phyloP scores from a whole-genome alignment of 129 eudicot genomes.

The Calendula officinalis region DNA sequence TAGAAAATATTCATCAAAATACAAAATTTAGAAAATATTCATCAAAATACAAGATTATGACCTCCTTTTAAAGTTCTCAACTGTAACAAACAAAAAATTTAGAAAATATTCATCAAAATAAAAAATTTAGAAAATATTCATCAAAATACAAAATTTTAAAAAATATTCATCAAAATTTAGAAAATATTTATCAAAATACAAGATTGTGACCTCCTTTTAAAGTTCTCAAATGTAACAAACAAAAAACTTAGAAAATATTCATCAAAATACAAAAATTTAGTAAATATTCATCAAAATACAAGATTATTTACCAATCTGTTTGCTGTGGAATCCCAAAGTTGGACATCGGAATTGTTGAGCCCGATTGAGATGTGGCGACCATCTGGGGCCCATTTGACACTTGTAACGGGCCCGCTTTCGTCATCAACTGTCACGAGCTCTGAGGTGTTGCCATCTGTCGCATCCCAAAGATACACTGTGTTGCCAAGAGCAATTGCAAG shows the following conservation, averaged over 20 bases:
- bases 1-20: background rate
- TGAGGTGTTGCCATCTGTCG: constrained; percentile 61
- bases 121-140: background rate
- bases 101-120: background rate
- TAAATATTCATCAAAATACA: background rate
- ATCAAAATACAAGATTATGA: too few relatives aligned
- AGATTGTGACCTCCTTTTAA: constrained; percentile 71
- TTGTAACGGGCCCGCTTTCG: constrained; percentile 77
- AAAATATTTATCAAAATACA: background rate
- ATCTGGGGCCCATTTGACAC: constrained; percentile 94
- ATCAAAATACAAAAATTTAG: background rate
- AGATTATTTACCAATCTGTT: constrained; percentile 51
- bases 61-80: constrained; percentile 75
- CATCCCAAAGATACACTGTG: constrained; percentile 88
- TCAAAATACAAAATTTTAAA: background rate
- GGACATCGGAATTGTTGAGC: constrained; percentile 71
- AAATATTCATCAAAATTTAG: too few relatives aligned
- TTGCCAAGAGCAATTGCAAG: constrained; percentile 79
- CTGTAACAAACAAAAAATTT: constrained; percentile 34
- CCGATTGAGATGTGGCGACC: constrained; percentile 78
- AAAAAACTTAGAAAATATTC: background rate
- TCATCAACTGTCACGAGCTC: constrained; percentile 78
- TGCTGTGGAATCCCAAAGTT: constrained; percentile 85
- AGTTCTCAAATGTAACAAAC: constrained; percentile 59
- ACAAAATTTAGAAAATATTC: too few relatives aligned